These are phyloP conservation scores for Aureobasidium melanogenum DNA, from an alignment of 2,329 filamentous ascomycete genomes.

Conservation along the genomic window DNA sequence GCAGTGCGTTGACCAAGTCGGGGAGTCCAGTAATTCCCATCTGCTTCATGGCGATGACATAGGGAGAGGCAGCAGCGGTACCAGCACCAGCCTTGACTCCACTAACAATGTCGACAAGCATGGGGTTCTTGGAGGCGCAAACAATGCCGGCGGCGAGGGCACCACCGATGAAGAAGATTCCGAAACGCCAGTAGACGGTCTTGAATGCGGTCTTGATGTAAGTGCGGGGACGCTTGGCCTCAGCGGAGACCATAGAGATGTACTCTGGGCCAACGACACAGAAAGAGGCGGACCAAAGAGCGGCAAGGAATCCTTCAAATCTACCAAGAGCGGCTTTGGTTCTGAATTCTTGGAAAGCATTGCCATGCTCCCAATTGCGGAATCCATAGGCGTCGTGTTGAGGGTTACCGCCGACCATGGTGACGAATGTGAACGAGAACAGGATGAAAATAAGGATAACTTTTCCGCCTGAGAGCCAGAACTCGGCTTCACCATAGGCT, in stretches of 20 bases:
- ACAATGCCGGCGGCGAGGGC: slow-evolving; percentile 38
- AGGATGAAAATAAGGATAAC: slow-evolving; percentile 33
- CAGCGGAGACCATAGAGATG: slow-evolving; percentile 41
- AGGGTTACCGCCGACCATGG: slow-evolving; percentile 25
- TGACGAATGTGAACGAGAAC: slow-evolving; percentile 23
- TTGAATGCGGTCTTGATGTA: slow-evolving; percentile 42
- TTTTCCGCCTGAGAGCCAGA: slow-evolving; percentile 36
- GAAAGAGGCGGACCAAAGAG: slow-evolving; percentile 33
- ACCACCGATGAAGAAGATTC: slow-evolving; percentile 39
- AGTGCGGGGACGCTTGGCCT: slow-evolving; percentile 36
- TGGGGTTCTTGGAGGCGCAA: slow-evolving; percentile 23
- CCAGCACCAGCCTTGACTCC: slow-evolving; percentile 15
- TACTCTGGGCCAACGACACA: slow-evolving; percentile 40
- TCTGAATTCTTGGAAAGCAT: slow-evolving; percentile 22
- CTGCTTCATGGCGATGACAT: slow-evolving; percentile 37
- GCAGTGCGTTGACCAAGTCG: slow-evolving; percentile 27
- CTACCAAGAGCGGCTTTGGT: background rate
- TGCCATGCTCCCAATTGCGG: slow-evolving; percentile 29
- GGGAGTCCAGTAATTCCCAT: slow-evolving; percentile 37
- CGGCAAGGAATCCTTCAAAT: slow-evolving; percentile 28
- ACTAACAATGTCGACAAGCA: slow-evolving; percentile 19
- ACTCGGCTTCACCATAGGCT: slow-evolving; percentile 35
- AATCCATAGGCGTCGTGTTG: slow-evolving; percentile 32
- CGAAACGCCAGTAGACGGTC: slow-evolving; percentile 40
- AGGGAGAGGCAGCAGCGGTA: slow-evolving; percentile 22